A percentile compares a stretch with the other conserved stretches of the same genome.
phyloP scores from a whole-genome alignment of 2,329 filamentous ascomycete genomes.

The Didymella arachidicola region DNA sequence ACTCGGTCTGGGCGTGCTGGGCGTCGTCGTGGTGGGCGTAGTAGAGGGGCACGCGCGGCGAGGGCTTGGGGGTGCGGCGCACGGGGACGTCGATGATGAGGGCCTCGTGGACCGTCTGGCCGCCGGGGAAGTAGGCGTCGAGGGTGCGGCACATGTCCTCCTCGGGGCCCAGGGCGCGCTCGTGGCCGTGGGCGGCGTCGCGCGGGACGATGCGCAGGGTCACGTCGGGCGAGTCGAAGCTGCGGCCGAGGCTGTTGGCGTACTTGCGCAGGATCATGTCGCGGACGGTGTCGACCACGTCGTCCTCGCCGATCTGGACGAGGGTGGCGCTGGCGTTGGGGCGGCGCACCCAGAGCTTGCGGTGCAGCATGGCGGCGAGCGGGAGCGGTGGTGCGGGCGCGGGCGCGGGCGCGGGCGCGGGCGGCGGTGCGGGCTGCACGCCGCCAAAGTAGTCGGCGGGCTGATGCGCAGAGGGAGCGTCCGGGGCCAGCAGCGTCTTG shows the following conservation, averaged over 20 bases:
- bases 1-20: constrained; percentile 76
- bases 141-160: constrained; percentile 81
- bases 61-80: constrained; percentile 79
- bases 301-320: constrained; percentile 84
- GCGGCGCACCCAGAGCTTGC: constrained; percentile 95
- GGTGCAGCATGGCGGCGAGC: constrained; percentile 55
- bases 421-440: constrained; percentile 34
- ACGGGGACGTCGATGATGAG: constrained; percentile 86
- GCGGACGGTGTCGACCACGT: constrained; percentile 92
- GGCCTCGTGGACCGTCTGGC: constrained; percentile 87
- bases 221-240: constrained; percentile 90
- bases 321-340: constrained; percentile 85
- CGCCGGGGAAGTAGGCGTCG: constrained; percentile 83
- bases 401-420: no score
- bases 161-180: constrained; percentile 81
- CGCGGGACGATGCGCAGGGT: constrained; percentile 78
- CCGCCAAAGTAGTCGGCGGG: constrained; percentile 52
- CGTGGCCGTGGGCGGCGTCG: constrained; percentile 61
- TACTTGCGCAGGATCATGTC: constrained; percentile 94
- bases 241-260: constrained; percentile 86
- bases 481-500: constrained; percentile 62
- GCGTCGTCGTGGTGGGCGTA: constrained; percentile 69
- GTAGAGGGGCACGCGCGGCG: constrained; percentile 66
- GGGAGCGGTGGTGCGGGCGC: no score
- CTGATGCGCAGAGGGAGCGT: constrained; percentile 35